Evolutionary conservation across 495 filamentous ascomycete species (phyloP).

Genomic region (Annulohypoxylon maeteangense): DNA sequence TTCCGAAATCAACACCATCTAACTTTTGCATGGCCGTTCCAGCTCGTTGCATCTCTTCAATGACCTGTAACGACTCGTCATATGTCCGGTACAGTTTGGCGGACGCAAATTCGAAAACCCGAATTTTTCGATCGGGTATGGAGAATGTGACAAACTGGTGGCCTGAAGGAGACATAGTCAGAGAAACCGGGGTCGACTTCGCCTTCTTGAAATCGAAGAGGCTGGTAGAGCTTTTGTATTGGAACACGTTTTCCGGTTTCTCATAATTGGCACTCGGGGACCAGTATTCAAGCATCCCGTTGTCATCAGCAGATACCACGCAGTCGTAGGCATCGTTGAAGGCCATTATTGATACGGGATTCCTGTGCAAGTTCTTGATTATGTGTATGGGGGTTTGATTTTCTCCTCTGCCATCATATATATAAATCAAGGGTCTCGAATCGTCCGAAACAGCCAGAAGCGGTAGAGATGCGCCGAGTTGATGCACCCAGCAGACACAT

Average conservation of each 20-base stretch:
- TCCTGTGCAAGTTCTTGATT: conserved; percentile 78
- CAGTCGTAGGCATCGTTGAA: conserved; percentile 93
- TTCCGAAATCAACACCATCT: conserved; percentile 90
- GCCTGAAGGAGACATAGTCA: conserved; percentile 87
- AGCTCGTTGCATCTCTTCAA: conserved; percentile 94
- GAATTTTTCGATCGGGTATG: conserved; percentile 90
- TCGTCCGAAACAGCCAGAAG: conserved; percentile 91
- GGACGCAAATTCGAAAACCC: conserved; percentile 90
- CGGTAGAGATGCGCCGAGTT: conserved; percentile 85
- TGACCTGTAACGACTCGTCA: conserved; percentile 87
- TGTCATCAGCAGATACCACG: conserved; percentile 86
- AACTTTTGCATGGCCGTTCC: conserved; percentile 81
- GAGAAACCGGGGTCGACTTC: conserved; percentile 84
- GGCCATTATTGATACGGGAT: conserved; percentile 80
- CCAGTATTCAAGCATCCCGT: conserved; percentile 99
- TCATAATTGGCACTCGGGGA: conserved; percentile 80
- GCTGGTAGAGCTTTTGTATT: conserved; percentile 89
- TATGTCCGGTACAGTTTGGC: conserved; percentile 92
- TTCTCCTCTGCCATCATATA: conserved; percentile 93
- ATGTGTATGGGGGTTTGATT: conserved; percentile 76
- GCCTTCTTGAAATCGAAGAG: conserved; percentile 97
- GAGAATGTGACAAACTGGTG: conserved; percentile 90
- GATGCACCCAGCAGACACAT: conserved; percentile 93
- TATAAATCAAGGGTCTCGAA: conserved; percentile 71
- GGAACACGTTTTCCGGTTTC: conserved; percentile 91